phyloP scores from a whole-genome alignment of 2,329 filamentous ascomycete genomes.

The Ascocoryne sarcoides region DNA sequence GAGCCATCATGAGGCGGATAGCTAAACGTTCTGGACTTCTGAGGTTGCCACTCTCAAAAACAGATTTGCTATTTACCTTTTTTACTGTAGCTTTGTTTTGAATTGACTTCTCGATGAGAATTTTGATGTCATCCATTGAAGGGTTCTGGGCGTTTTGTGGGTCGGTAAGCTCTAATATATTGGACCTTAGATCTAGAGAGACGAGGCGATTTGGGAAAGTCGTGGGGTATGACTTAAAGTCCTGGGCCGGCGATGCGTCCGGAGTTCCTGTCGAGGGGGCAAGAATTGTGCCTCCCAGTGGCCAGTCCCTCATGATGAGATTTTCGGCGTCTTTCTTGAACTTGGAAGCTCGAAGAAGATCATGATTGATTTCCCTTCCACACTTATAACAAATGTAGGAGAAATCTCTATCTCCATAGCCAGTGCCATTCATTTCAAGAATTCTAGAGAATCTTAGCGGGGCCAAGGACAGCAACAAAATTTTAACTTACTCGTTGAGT shows the following conservation, averaged over 20 bases:
- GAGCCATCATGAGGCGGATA: conserved; percentile 58
- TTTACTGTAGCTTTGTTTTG: conserved; percentile 31
- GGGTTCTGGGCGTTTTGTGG: conserved; percentile 21
- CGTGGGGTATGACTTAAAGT: conserved; percentile 21
- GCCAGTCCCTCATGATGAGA: conserved; percentile 38
- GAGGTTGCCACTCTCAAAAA: conserved; percentile 18
- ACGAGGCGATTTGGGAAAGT: conserved; percentile 53
- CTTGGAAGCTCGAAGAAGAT: conserved; percentile 51
- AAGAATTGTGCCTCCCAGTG: conserved; percentile 63
- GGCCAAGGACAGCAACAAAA: conserved; percentile 1
- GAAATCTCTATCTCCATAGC: conserved; percentile 54
- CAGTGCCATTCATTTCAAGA: conserved; percentile 35
- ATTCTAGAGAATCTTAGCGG: conserved; percentile 12
- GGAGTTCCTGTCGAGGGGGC: conserved; percentile 44
- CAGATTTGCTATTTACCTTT: conserved; percentile 30
- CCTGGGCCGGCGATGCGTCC: conserved; percentile 23
- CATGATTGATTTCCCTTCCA: conserved; percentile 40
- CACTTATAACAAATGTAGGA: conserved; percentile 43
- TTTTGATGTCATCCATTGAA: conserved; percentile 43
- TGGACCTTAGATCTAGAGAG: conserved; percentile 34
- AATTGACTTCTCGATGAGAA: conserved; percentile 40
- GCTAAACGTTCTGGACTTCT: conserved; percentile 32
- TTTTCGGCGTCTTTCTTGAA: conserved; percentile 48
- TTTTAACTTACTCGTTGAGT: conserved; percentile 25
- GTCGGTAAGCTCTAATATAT: conserved; percentile 35